Evolutionary conservation across 176 grass and related monocot genomes (phyloP).

Genomic region (Ampelocalamus luodianensis): DNA sequence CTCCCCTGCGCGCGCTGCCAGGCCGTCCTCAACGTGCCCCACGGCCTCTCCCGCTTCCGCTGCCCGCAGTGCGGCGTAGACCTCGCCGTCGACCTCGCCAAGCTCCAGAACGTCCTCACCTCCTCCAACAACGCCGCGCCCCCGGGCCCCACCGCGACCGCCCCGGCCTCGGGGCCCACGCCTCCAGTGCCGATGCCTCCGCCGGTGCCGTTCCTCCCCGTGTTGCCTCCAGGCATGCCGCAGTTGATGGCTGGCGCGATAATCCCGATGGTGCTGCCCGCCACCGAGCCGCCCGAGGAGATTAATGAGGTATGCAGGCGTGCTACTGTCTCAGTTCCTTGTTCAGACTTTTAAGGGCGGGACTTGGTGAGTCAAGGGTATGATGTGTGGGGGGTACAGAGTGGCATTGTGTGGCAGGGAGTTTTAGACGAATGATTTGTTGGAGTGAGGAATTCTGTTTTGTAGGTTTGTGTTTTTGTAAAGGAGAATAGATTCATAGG

Average conservation of each 20-base stretch:
- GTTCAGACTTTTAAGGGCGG: background rate
- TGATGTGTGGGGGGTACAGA: background rate
- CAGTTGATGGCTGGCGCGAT: constrained; percentile 34
- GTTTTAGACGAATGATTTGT: background rate
- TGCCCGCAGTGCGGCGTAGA: constrained; percentile 90
- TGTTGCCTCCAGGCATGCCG: constrained; percentile 35
- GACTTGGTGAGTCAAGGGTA: background rate
- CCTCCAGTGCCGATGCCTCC: background rate
- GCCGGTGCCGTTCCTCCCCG: constrained; percentile 8
- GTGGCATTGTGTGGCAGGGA: background rate
- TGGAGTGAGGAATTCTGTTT: background rate
- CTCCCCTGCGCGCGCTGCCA: constrained; percentile 70
- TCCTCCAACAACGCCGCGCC: constrained; percentile 26
- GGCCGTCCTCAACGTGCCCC: constrained; percentile 86
- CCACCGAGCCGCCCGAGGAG: constrained; percentile 57
- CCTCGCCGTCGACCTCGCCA: constrained; percentile 72
- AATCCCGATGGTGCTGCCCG: constrained; percentile 40
- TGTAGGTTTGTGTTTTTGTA: background rate
- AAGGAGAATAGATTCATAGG: background rate
- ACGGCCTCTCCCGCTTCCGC: constrained; percentile 77
- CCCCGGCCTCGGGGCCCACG: background rate
- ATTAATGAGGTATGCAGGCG: constrained; percentile 68
- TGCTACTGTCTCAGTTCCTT: background rate
- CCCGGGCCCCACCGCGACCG: background rate
- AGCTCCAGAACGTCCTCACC: constrained; percentile 57